These are phyloP conservation scores for Quercus wislizeni DNA, from an alignment of 306 rosid species.

Conservation along the genomic window DNA sequence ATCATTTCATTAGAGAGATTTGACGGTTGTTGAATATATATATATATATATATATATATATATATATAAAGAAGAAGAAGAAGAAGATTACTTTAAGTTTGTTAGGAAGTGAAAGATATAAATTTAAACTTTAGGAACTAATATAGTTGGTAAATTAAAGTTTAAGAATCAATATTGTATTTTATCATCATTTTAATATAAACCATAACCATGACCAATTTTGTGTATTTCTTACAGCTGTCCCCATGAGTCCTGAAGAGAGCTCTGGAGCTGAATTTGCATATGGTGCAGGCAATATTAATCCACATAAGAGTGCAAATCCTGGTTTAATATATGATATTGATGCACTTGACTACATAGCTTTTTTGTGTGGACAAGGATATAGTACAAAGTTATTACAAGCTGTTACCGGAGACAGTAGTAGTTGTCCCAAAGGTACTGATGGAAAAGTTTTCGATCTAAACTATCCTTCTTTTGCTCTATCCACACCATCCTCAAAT, in stretches of 20 bases:
- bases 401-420: neutral
- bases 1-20: too few relatives aligned
- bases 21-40: too few relatives aligned
- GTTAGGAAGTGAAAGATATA: too few relatives aligned
- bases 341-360: conserved; percentile 22
- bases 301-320: conserved; percentile 27
- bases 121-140: too few relatives aligned
- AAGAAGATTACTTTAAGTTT: too few relatives aligned
- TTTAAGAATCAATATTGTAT: too few relatives aligned
- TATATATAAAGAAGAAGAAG: too few relatives aligned
- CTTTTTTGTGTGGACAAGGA: conserved; percentile 46
- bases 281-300: conserved; percentile 45
- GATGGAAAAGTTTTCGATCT: conserved; percentile 23
- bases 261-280: conserved; percentile 35
- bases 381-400: conserved; percentile 19
- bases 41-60: too few relatives aligned
- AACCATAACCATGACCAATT: neutral
- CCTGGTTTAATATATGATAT: conserved; percentile 53
- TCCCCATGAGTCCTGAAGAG: conserved; percentile 16
- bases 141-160: too few relatives aligned
- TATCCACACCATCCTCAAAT: neutral
- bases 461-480: conserved; percentile 52
- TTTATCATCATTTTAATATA: neutral
- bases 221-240: conserved; percentile 20
- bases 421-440: neutral